Evolutionary conservation across 192 early-diverging fungal genomes (phyloP), one percentile per base, ranked within the genome.

Genomic region (Entomortierella beljakovae): DNA sequence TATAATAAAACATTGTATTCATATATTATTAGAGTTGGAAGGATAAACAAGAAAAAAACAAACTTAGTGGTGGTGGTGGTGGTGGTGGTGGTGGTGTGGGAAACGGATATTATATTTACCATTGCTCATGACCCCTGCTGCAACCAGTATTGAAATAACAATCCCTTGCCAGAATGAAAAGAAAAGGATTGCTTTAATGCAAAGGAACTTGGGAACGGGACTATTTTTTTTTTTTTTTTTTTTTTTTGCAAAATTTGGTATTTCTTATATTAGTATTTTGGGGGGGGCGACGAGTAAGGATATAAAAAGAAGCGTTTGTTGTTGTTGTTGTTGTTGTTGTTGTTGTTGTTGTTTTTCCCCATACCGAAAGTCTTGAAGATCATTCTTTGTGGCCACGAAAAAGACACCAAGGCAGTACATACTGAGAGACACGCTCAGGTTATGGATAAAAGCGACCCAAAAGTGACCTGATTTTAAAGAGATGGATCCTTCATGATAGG

Each of bases 101-200:
- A n/a, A n/a, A n/a, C n/a, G n/a, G 7, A 80, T 71, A 25, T 82
- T 38, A 9, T 64, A 68, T 71, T 86, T 85, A 83, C 92, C 88
- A 70, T 90, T 91, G 50, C 83, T 86, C 63, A 98, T 93, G 32
- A 92, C 59, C 10, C 94, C 94, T 2, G 88, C 68, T 25, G 88
- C 86, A 0, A 94, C 92, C 51, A 98, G 62, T 28, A 98, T 84
- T n/a, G 96, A 90, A 43, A 98, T 87, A 8, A 87, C 83, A 52
- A 98, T 64, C 32, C 94, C 88, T 84, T 97, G 95, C 93, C 95
- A 98, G 73, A 93, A 98, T 1, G 94, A 94, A 66, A 98, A 93
- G 70, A 98, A 97, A 59, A 98, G 90, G 33, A 96, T 90, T 13
- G 92, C 90, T 81, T 98, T 98, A 71, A 98, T 90, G 67, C 92